Evolutionary conservation across 345 rosid genomes (phyloP), one percentile per base, ranked within the genome.

Genomic region (Pugionium cornutum): DNA sequence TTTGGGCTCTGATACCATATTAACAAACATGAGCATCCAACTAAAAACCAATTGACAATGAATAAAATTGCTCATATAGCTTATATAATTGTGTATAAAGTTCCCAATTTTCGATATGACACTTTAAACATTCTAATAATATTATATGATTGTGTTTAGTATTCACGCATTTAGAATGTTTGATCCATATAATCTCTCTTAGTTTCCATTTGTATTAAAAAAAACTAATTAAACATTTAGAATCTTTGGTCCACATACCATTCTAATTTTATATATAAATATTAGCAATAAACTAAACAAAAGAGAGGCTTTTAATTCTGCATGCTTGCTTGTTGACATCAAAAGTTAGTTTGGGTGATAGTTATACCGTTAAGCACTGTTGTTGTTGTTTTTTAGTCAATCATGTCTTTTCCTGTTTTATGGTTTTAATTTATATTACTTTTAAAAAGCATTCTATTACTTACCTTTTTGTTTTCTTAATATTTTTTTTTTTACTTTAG

Each of bases 271-370:
- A 3, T 59, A 18, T 41, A 44, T 35, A 43, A 42, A 27, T n/a
- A n/a, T 41, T 42, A 33, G 25, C 4, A 4, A 53, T 70, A 70
- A 31, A 47, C 26, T 46, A 54, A 54, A 2, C 39, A 47, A 55
- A 70, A 63, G 31, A 5, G 7, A 39, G 63, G 64, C 26, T 71
- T 63, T 47, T 71, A 32, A 49, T 48, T 56, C 33, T 72, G 76
- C 70, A 72, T 72, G 70, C 76, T 72, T 72, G 66, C 53, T 72
- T 50, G 46, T 41, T 57, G 64, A 47, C 46, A 34, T 52, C 57
- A 64, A 71, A 71, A 56, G 70, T 71, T 72, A 64, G 70, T 64
- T 72, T 50, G 66, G 40, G 47, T 49, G 71, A 50, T 61, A 72
- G 76, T 72, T 72, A 72, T 72, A 64, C 70, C 70, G 76, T 72